Evolutionary conservation across 1,284 basidiomycete species (phyloP), one percentile per base, ranked within the genome.

Genomic region (Sporisorium reilianum): DNA sequence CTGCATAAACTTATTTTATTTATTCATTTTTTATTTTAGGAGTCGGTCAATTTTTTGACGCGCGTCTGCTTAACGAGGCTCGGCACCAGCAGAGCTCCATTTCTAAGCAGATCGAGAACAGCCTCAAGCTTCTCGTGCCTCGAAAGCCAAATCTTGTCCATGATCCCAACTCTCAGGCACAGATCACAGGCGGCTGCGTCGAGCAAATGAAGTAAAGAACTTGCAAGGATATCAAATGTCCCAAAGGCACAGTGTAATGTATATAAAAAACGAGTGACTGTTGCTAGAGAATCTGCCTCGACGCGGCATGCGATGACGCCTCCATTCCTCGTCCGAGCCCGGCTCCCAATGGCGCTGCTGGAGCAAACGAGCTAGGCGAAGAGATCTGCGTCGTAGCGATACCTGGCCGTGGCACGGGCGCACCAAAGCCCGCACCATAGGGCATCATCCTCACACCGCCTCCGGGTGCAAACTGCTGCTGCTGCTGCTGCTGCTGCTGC

Each of bases 271-370:
- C 23, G 36, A 58, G 45, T 42, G 53, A 44, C 46, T n/a, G 7
- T 34, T 34, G 32, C 38, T 48, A 69, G 8, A 64, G 25, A 45
- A 69, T 64, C 53, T 60, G 62, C 58, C 58, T 55, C 18, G 54
- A 36, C 1, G 64, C 58, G 5, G 58, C 58, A 34, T 61, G 55
- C 4, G 49, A 49, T 7, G 49, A 32, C 3, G 42, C 42, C 7
- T 67, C 54, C 62, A 59, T 63, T 8, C 67, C 56, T 40, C 61
- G 34, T 10, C 67, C 67, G 2, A 70, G 45, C 25, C 67, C 67
- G 18, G 50, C 61, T 14, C 67, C 62, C 5, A 70, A 23, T 38
- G 67, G 67, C 11, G 61, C 62, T 5, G 66, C 55, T 23, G 28
- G 66, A 20, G 57, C 62, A 46, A 58, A 70, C 12, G 67, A 64